A percentile compares a stretch with the other conserved stretches of the same genome.
These are phyloP conservation scores for Debaryomycetaceae sp. DNA, from an alignment of 1,139 yeast species.

Conservation along the genomic window DNA sequence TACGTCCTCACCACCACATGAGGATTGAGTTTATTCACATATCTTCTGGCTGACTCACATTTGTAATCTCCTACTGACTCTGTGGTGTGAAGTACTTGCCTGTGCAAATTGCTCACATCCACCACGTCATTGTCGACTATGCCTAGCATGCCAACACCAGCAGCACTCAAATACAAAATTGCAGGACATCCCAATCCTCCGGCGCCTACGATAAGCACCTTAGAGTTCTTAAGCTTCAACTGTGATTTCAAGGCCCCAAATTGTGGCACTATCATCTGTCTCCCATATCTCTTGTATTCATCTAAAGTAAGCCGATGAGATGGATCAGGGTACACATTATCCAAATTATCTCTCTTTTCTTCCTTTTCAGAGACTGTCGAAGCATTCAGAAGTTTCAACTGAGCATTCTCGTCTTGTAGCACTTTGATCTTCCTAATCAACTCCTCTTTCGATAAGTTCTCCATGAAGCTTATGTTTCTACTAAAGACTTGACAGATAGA, in stretches of 20 bases:
- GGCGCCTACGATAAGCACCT: constrained; percentile 82
- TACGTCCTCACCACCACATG: constrained; percentile 53
- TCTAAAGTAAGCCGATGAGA: constrained; percentile 33
- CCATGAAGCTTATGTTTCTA: constrained; percentile 1
- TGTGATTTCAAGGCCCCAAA: constrained; percentile 61
- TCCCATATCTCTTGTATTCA: constrained; percentile 82
- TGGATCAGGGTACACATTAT: neutral
- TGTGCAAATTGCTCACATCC: constrained; percentile 79
- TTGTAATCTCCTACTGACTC: constrained; percentile 65
- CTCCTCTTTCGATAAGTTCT: constrained; percentile 13
- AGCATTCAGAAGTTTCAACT: constrained; percentile 13
- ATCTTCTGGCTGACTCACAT: constrained; percentile 70
- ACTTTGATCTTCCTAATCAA: constrained; percentile 17
- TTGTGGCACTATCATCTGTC: constrained; percentile 91
- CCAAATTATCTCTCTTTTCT: too few species aligned
- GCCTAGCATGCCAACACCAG: constrained; percentile 85
- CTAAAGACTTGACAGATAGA: too few species aligned
- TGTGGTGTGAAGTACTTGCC: constrained; percentile 81
- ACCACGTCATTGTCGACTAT: constrained; percentile 86
- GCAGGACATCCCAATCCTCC: constrained; percentile 98
- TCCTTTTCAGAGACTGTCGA: too few species aligned
- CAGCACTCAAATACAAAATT: constrained; percentile 75
- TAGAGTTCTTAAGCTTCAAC: constrained; percentile 50
- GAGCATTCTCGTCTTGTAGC: constrained; percentile 24
- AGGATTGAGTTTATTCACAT: constrained; percentile 61